Evolutionary conservation across 352 stramenopile genomes (phyloP).

Genomic region (Phytophthora colocasiae): DNA sequence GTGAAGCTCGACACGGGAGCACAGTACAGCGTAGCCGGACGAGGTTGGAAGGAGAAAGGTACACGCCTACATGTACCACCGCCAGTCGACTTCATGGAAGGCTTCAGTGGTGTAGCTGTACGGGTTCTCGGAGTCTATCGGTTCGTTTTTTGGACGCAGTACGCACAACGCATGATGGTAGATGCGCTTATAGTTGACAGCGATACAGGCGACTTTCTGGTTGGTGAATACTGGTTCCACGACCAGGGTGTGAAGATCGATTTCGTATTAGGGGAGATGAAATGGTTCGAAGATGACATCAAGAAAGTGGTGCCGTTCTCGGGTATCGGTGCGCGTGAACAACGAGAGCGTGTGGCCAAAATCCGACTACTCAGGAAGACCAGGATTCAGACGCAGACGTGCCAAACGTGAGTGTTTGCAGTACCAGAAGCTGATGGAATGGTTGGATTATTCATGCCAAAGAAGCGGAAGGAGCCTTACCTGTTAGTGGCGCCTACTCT

Average conservation of each 20-base stretch:
- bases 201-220: not conserved
- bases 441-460: not conserved
- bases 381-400: not conserved
- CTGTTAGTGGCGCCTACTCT: not conserved
- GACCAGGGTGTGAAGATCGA: not conserved
- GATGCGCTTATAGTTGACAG: constrained; percentile 4
- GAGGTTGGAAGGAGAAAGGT: not conserved
- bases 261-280: too few relatives aligned
- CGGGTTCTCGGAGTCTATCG: constrained; percentile 1
- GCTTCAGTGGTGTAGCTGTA: not conserved
- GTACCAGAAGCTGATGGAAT: not conserved
- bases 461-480: not conserved
- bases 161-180: constrained; percentile 4
- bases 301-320: not conserved
- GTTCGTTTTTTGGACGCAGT: not conserved
- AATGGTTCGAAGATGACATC: too few relatives aligned
- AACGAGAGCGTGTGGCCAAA: not conserved
- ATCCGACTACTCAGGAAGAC: not conserved
- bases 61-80: not conserved
- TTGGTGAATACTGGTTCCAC: constrained; percentile 10
- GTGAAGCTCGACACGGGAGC: constrained; percentile 1
- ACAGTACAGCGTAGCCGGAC: constrained; percentile 3
- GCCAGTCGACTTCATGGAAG: constrained; percentile 2
- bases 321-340: not conserved
- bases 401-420: not conserved